These are phyloP conservation scores for Phytopythium sindhum DNA, from an alignment of 352 stramenopile genomes.

Conservation along the genomic window DNA sequence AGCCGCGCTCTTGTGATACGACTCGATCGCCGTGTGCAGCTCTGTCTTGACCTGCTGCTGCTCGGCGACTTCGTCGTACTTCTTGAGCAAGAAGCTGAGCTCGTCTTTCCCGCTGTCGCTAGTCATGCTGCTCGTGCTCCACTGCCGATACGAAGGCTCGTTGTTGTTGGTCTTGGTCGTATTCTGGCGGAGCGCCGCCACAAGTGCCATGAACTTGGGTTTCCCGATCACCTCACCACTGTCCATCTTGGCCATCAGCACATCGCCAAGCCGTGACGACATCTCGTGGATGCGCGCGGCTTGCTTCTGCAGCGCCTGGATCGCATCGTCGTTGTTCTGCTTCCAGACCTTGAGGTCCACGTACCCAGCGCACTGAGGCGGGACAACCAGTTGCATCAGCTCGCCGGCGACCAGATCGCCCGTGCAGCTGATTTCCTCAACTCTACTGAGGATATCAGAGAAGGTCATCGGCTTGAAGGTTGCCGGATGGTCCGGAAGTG, in stretches of 20 bases:
- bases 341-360: conserved; percentile 36
- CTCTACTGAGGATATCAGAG: conserved; percentile 41
- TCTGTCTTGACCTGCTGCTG: conserved; percentile 52
- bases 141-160: conserved; percentile 12
- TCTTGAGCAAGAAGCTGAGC: conserved; percentile 63
- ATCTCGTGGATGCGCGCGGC: conserved; percentile 41
- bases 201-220: conserved; percentile 35
- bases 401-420: conserved; percentile 56
- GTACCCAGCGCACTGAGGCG: conserved; percentile 37
- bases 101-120: conserved; percentile 51
- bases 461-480: conserved; percentile 60
- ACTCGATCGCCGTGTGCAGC: conserved; percentile 42
- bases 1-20: conserved; percentile 18
- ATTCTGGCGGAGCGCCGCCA: conserved; percentile 48
- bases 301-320: conserved; percentile 37
- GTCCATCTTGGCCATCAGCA: conserved; percentile 48
- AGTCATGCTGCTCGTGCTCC: conserved; percentile 35
- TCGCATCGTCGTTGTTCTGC: conserved; percentile 34
- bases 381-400: conserved; percentile 43
- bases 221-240: conserved; percentile 47
- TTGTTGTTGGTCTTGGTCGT: conserved; percentile 11
- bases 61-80: conserved; percentile 57
- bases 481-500: conserved; percentile 27
- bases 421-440: conserved; percentile 52
- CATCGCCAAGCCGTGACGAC: conserved; percentile 35